phyloP scores from a whole-genome alignment of 305 asterid species.

The Fraxinus latifolia region DNA sequence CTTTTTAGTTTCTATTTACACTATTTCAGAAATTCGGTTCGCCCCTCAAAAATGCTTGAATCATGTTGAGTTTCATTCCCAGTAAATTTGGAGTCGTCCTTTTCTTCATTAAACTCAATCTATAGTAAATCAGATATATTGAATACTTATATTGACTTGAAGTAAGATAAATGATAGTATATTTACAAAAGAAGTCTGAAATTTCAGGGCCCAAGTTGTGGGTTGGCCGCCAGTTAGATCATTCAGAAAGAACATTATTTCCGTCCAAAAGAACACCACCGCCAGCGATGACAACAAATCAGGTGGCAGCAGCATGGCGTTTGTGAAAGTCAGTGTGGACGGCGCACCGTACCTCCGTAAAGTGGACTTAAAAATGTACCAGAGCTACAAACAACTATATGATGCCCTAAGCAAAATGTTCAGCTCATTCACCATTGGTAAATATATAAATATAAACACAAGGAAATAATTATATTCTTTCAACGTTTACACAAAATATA shows the following conservation, averaged over 20 bases:
- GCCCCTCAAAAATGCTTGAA: background rate
- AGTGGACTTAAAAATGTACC: constrained; percentile 39
- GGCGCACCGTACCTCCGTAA: constrained; percentile 36
- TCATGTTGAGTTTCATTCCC: background rate
- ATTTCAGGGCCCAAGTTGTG: constrained; percentile 35
- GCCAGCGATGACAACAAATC: constrained; percentile 9
- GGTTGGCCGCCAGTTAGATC: constrained; percentile 48
- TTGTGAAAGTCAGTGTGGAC: constrained; percentile 34
- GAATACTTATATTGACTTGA: background rate
- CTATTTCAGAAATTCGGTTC: background rate
- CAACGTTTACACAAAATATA: background rate
- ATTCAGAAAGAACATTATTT: constrained; percentile 32
- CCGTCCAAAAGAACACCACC: constrained; percentile 21
- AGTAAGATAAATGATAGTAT: background rate
- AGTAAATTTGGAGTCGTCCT: background rate
- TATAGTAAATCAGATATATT: background rate
- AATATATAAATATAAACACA: background rate
- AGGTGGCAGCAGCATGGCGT: constrained; percentile 26
- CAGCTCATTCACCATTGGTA: constrained; percentile 40
- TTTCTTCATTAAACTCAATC: background rate
- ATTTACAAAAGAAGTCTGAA: background rate
- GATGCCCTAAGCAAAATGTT: constrained; percentile 38
- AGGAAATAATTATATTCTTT: background rate
- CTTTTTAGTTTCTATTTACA: background rate
- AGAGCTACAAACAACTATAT: constrained; percentile 36